phyloP scores from a whole-genome alignment of 805 yeast genomes.

The Lipomyces yamadae region DNA sequence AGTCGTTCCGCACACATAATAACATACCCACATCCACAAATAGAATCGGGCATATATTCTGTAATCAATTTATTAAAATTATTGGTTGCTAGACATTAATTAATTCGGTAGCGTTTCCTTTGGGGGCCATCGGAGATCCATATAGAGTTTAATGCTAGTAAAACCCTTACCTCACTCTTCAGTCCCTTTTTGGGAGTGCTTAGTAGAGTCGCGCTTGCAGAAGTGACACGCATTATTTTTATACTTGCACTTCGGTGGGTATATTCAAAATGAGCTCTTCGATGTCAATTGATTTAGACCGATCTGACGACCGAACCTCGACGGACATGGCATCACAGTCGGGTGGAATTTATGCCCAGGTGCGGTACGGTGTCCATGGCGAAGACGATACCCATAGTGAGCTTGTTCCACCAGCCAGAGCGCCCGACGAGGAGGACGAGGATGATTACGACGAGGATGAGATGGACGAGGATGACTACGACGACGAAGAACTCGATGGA shows the following conservation, averaged over 20 bases:
- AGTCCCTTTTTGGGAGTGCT: background rate
- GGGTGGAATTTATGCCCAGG: constrained; percentile 3
- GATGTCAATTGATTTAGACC: background rate
- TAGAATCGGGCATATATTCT: too few species aligned
- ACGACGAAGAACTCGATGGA: constrained; percentile 17
- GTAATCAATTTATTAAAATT: too few species aligned
- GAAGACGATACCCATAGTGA: background rate
- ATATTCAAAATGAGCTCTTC: background rate
- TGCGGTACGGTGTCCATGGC: constrained; percentile 14
- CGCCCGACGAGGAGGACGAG: constrained; percentile 11
- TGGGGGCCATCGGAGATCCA: too few species aligned
- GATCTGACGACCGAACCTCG: background rate
- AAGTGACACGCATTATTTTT: background rate
- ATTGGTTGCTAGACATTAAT: too few species aligned
- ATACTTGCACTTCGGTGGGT: background rate
- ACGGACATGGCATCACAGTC: background rate
- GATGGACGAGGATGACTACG: constrained; percentile 23
- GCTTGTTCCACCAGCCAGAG: constrained; percentile 1
- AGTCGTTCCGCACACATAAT: background rate
- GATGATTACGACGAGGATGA: constrained; percentile 2
- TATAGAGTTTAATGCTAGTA: background rate
- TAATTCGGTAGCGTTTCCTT: too few species aligned
- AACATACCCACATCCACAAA: too few species aligned
- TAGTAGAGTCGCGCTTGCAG: background rate
- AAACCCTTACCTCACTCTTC: background rate